Evolutionary conservation across 2,329 filamentous ascomycete genomes (phyloP).

Genomic region (Calonectria leucothoes): DNA sequence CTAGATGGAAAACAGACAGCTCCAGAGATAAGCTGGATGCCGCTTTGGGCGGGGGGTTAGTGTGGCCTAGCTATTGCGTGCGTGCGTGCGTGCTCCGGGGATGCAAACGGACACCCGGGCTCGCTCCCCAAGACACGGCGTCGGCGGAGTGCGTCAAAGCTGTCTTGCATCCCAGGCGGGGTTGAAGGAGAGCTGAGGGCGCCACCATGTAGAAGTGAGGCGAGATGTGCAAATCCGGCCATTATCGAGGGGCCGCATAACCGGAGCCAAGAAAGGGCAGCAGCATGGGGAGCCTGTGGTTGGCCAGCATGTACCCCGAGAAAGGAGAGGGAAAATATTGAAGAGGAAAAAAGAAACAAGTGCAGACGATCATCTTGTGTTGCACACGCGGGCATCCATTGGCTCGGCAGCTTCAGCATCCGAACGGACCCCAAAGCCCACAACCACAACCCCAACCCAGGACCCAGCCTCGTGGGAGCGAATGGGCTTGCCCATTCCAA

Average conservation of each 20-base stretch:
- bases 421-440: background rate
- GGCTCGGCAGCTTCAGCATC: background rate
- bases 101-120: background rate
- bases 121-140: background rate
- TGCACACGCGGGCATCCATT: background rate
- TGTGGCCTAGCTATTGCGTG: background rate
- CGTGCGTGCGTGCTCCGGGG: background rate
- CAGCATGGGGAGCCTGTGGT: background rate
- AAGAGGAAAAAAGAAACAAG: background rate
- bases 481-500: background rate
- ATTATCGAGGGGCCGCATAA: background rate
- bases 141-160: background rate
- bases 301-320: background rate
- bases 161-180: background rate
- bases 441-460: background rate
- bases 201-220: background rate
- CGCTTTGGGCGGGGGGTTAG: background rate
- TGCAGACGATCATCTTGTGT: background rate
- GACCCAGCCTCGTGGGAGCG: background rate
- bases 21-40: background rate
- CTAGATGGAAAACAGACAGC: background rate
- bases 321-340: background rate
- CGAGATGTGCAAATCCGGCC: slow-evolving; percentile 3
- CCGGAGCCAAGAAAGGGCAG: background rate
- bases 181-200: background rate